These are phyloP conservation scores for Protomyces macrosporus DNA, from an alignment of 1,139 yeast species.

Conservation along the genomic window DNA sequence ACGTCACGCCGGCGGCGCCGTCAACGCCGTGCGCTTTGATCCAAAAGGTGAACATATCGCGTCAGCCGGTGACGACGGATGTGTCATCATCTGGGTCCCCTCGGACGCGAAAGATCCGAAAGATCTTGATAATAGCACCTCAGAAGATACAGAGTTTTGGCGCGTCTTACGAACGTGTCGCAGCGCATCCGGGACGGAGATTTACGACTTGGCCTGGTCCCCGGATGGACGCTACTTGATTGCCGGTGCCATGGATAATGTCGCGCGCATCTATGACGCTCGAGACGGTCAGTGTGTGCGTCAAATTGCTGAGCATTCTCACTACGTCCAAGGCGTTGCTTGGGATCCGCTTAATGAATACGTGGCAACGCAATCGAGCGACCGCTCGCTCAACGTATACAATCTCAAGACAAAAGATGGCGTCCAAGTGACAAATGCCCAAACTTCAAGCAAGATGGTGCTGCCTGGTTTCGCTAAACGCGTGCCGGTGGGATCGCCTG, in stretches of 20 bases:
- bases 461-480: constrained; percentile 21
- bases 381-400: constrained; percentile 70
- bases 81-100: constrained; percentile 69
- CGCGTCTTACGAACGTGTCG: constrained; percentile 51
- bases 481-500: constrained; percentile 9
- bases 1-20: constrained; percentile 84
- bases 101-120: constrained; percentile 42
- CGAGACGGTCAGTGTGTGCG: constrained; percentile 46
- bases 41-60: constrained; percentile 60
- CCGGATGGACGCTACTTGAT: constrained; percentile 69
- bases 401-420: constrained; percentile 27
- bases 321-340: constrained; percentile 89
- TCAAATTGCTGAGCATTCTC: constrained; percentile 68
- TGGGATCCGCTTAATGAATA: constrained; percentile 86
- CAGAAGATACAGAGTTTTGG: constrained; percentile 71
- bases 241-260: constrained; percentile 91
- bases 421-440: constrained; percentile 25
- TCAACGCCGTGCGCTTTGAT: constrained; percentile 79
- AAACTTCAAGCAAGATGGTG: constrained; percentile 21
- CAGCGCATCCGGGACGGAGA: constrained; percentile 58
- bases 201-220: constrained; percentile 88
- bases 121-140: constrained; percentile 39
- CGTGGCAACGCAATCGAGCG: constrained; percentile 85
- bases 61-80: constrained; percentile 93
- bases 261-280: constrained; percentile 62